These are phyloP conservation scores for Pinguiococcus pyrenoidosus DNA, from an alignment of 108 stramenopile species.

Conservation along the genomic window DNA sequence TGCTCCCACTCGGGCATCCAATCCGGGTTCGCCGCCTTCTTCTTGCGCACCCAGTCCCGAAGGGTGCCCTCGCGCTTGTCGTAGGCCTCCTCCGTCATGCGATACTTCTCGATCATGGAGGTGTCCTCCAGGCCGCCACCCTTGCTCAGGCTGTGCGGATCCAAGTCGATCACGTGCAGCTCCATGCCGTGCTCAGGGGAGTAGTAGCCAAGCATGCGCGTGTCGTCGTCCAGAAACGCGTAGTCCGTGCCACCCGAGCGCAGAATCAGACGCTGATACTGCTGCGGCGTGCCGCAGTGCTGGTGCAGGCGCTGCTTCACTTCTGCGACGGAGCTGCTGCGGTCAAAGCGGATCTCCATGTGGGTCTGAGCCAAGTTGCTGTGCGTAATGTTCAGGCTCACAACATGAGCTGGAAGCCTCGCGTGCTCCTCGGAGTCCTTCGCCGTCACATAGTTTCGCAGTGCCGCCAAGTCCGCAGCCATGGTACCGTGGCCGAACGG, in stretches of 20 bases:
- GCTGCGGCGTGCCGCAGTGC: constrained; percentile 75
- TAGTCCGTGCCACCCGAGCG: constrained; percentile 43
- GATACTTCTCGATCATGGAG: constrained; percentile 70
- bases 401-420: constrained; percentile 39
- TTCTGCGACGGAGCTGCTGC: constrained; percentile 24
- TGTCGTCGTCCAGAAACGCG: constrained; percentile 48
- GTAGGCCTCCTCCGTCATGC: constrained; percentile 87
- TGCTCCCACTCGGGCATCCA: background rate
- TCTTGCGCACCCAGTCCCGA: background rate
- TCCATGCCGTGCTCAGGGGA: constrained; percentile 56
- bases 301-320: constrained; percentile 63
- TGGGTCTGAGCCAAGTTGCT: constrained; percentile 70
- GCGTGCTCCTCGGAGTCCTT: constrained; percentile 16
- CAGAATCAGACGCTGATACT: constrained; percentile 66
- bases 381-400: constrained; percentile 67
- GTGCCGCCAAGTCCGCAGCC: constrained; percentile 16
- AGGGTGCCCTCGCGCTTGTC: constrained; percentile 67
- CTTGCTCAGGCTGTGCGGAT: constrained; percentile 63
- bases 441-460: constrained; percentile 9
- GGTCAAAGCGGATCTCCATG: background rate
- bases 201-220: constrained; percentile 76
- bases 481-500: no score
- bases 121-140: constrained; percentile 77
- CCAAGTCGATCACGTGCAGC: constrained; percentile 71
- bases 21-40: background rate